Conservation (phyloP, 1,139 yeast genomes). For the Debaryomyces robertsiae region DNA sequence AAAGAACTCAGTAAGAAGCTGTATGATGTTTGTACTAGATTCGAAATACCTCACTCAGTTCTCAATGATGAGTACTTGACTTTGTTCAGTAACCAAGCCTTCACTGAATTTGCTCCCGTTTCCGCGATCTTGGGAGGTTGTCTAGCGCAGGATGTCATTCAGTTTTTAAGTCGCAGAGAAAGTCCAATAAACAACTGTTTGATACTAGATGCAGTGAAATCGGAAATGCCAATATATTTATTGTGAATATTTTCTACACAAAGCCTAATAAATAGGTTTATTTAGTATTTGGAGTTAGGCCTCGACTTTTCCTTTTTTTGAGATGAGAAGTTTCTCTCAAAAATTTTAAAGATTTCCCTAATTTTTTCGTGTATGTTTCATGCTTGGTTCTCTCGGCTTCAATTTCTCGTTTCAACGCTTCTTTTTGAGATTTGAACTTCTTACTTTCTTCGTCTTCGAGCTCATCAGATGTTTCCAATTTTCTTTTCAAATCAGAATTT, state of each 20-base stretch:
- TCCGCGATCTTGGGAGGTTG: slow-evolving; percentile 91
- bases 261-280: slow-evolving; percentile 5
- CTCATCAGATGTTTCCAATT: slow-evolving; percentile 28
- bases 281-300: slow-evolving; percentile 34
- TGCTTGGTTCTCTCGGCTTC: slow-evolving; percentile 27
- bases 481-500: slow-evolving; percentile 32
- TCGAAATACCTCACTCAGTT: slow-evolving; percentile 42
- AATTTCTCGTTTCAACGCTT: slow-evolving; percentile 26
- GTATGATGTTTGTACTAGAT: slow-evolving; percentile 25
- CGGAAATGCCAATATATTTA: slow-evolving; percentile 76
- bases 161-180: slow-evolving; percentile 73
- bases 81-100: slow-evolving; percentile 51
- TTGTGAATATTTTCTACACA: slow-evolving; percentile 25
- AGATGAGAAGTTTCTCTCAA: slow-evolving; percentile 45
- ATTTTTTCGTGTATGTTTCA: slow-evolving; percentile 29
- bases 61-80: slow-evolving; percentile 40
- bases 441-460: slow-evolving; percentile 25
- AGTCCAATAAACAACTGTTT: slow-evolving; percentile 82
- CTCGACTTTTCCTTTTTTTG: slow-evolving; percentile 48
- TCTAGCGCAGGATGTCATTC: slow-evolving; percentile 88
- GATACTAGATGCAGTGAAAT: slow-evolving; percentile 68
- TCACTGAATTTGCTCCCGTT: slow-evolving; percentile 78
- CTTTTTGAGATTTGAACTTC: slow-evolving; percentile 27
- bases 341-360: slow-evolving; percentile 40
- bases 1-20: slow-evolving; percentile 32